Conservation (phyloP, 2,329 filamentous ascomycete species). For the Ophiostoma sp. region DNA sequence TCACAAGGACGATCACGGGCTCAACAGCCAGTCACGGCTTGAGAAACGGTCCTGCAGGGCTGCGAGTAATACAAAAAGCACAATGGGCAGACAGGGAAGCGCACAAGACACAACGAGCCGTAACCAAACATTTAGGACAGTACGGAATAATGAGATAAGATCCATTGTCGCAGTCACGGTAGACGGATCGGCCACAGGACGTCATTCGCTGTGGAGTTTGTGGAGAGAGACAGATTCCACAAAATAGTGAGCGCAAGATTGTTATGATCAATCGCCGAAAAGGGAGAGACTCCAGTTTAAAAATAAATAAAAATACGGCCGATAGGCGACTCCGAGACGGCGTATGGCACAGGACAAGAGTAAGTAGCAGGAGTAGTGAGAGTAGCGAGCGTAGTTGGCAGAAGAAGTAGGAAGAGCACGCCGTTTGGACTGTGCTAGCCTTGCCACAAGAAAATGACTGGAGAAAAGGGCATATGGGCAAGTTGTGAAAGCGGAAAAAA, state of each 20-base stretch:
- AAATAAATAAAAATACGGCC: not conserved
- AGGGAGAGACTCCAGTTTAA: not conserved
- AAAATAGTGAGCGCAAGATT: not conserved
- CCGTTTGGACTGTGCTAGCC: not conserved
- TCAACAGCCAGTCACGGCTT: not conserved
- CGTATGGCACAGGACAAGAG: not conserved
- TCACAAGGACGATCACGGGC: not conserved
- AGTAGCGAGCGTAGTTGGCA: not conserved
- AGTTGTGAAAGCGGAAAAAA: not conserved
- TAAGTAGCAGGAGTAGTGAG: not conserved
- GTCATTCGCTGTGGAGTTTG: not conserved
- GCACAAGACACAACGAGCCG: not conserved
- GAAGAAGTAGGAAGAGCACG: not conserved
- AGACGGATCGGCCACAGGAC: not conserved
- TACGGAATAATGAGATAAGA: not conserved
- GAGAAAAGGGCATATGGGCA: not conserved
- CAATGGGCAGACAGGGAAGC: not conserved
- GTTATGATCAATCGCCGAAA: not conserved
- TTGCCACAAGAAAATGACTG: not conserved
- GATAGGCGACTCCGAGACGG: constrained; percentile 16
- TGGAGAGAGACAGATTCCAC: not conserved
- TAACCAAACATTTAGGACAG: not conserved
- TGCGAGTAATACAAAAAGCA: not conserved
- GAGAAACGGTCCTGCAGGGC: not conserved
- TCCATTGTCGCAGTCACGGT: not conserved